These are phyloP conservation scores for Aspergillus floridensis DNA, from an alignment of 2,329 filamentous ascomycete species.

Conservation along the genomic window DNA sequence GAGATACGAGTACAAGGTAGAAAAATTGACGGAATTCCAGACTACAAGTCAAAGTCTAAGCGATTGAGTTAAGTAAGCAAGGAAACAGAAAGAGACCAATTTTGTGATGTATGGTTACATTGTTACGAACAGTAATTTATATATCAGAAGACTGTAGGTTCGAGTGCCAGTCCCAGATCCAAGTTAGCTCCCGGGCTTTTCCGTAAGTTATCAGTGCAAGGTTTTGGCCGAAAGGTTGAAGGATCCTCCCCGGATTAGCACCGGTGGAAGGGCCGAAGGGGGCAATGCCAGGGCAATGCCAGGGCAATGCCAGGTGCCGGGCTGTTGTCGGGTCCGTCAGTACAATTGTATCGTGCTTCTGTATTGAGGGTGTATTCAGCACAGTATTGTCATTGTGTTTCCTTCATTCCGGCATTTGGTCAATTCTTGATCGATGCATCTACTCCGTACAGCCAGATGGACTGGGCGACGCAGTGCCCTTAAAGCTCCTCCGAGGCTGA, in stretches of 20 bases:
- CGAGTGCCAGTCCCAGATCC: background rate
- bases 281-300: too few relatives aligned
- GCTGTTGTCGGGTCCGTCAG: conserved; percentile 8
- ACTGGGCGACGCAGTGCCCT: too few relatives aligned
- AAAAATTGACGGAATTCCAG: conserved; percentile 9
- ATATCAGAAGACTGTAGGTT: background rate
- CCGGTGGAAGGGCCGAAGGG: too few relatives aligned
- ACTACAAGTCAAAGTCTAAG: conserved; percentile 6
- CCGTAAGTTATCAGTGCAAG: conserved; percentile 37
- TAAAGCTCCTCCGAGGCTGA: too few relatives aligned
- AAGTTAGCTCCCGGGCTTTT: conserved; percentile 37
- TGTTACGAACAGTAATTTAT: conserved; percentile 2
- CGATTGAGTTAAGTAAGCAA: conserved; percentile 17
- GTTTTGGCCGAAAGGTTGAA: conserved; percentile 14
- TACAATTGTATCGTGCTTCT: background rate
- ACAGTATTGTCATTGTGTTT: background rate
- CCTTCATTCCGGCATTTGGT: background rate
- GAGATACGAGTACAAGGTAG: conserved; percentile 6
- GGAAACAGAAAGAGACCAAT: conserved; percentile 5
- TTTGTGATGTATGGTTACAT: background rate
- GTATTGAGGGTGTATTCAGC: background rate
- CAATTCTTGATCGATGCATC: conserved; percentile 6
- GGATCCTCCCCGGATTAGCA: conserved; percentile 19
- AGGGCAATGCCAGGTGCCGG: too few relatives aligned
- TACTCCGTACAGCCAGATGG: background rate